Base-by-base conservation (phyloP, 108 stramenopile genomes). In the Pseudonitzschia delicatissima region DNA sequence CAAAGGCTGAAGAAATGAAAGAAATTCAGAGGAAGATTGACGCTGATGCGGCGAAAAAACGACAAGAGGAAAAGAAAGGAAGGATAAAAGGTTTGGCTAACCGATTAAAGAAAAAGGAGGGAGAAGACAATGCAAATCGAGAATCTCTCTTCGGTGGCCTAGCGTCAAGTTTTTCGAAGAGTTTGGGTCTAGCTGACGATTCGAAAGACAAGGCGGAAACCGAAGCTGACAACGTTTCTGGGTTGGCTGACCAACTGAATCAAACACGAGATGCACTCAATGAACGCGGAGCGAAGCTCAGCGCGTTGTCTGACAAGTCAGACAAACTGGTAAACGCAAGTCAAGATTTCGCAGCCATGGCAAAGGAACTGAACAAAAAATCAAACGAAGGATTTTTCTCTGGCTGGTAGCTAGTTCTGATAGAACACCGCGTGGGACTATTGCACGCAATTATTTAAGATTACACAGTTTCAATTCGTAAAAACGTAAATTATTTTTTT, bases 341-440 rank as follows among this genome's bases (percentile, higher is more conserved):
- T 35, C 61, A 82, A 60, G 88, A 91, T 61, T 93, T 93, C 69
- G 89, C 89, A n/a, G 74, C 79, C 9, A 82, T 93, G 82, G 92
- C 89, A 6, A 90, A 90, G 68, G 80, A 87, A 49, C 71, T 90
- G 15, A 78, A 84, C 25, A 52, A 58, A 35, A 59, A 77, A 51
- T 67, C 76, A n/a, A 86, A 85, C 45, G 70, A 69, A 34, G 72
- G 78, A 7, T 57, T 80, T 33, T 55, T 55, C 76, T 81, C 67
- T 80, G 77, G 72, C 82, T 77, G 49, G 40, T 55, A 23, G 28
- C n/a, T 32, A n/a, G n/a, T n/a, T n/a, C n/a, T n/a, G n/a, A n/a
- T n/a, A n/a, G n/a, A n/a, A n/a, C n/a, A n/a, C n/a, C n/a, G n/a
- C n/a, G n/a, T n/a, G n/a, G n/a, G n/a, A n/a, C n/a, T n/a, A n/a